Base-by-base conservation (phyloP, 2,329 filamentous ascomycete species). In the Pseudogymnoascus sp. region DNA sequence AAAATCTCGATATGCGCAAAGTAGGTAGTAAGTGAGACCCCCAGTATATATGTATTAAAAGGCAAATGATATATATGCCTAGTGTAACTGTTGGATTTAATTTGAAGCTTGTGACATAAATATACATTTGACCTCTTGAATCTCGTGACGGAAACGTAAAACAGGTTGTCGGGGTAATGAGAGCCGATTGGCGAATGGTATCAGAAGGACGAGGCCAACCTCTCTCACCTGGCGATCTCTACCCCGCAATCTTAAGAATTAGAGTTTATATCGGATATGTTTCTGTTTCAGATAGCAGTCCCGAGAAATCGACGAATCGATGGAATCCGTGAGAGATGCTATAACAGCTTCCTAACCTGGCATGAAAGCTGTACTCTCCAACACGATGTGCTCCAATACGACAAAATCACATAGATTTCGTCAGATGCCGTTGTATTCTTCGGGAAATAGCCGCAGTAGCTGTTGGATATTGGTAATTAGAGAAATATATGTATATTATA, bases 121-220 rank as follows among this genome's bases (percentile, higher is more conserved):
- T 57, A 28, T 36, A 34, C 51, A 57, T 57, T 57, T 57, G 51
- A 57, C 51, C 28, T 57, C n/a, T 48, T 57, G 28, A 19, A 57
- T 57, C 51, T 57, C 16, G 51, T 57, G 51, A 57, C 51, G 51
- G 28, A 57, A 57, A 21, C n/a, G 28, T 16, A 57, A 36, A 57
- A 57, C 51, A 57, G 28, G 51, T 57, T 57, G 51, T 36, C 28
- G 51, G 51, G 51, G 51, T 57, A 57, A 57, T 57, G 51, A 57
- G 28, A 57, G 14, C 51, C 51, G 51, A 57, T 28, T 21, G 28
- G 28, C 51, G 51, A 57, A 57, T 57, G 51, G 51, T 57, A 36
- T 57, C 28, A 57, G 51, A 34, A 57, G 25, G 16, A 54, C 14
- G 28, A 57, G 4, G n/a, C 51, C 51, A 57, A 57, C 45, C 51